phyloP scores from a whole-genome alignment of 2,329 filamentous ascomycete species.

The Rhexocercosporidium sp. region DNA sequence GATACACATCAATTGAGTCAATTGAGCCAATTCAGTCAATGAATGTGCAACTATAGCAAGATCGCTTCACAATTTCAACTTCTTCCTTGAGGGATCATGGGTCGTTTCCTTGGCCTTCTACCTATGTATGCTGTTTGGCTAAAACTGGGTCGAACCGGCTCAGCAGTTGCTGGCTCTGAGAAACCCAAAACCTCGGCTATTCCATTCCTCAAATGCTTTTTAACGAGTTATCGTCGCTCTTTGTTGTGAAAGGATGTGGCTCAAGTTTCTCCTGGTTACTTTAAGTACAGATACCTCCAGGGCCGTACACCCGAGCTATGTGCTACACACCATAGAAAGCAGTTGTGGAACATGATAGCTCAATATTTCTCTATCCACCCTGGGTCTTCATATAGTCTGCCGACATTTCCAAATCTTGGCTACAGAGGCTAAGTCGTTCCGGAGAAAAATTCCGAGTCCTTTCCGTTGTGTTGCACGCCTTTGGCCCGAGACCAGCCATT shows the following conservation, averaged over 20 bases:
- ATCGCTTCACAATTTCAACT: too few relatives aligned
- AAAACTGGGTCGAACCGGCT: too few relatives aligned
- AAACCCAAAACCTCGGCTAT: too few relatives aligned
- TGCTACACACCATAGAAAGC: not conserved
- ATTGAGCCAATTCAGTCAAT: too few relatives aligned
- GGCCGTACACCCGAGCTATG: not conserved
- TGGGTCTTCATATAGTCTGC: not conserved
- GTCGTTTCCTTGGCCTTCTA: too few relatives aligned
- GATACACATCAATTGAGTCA: too few relatives aligned
- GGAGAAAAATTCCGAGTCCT: not conserved
- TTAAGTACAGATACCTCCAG: not conserved
- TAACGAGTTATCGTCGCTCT: too few relatives aligned
- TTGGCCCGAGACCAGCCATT: not conserved
- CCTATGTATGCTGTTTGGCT: too few relatives aligned
- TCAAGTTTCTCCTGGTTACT: not conserved
- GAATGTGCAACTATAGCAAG: too few relatives aligned
- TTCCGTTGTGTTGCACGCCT: not conserved
- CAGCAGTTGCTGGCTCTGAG: not conserved
- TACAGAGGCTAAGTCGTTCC: not conserved
- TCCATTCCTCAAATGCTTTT: too few relatives aligned
- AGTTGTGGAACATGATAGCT: constrained; percentile 7
- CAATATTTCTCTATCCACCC: not conserved
- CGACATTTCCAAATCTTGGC: not conserved
- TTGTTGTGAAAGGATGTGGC: not conserved
- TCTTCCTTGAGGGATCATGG: too few relatives aligned